These are phyloP conservation scores for Wallacemonas rigidus DNA, from an alignment of 208 protist species.

Conservation along the genomic window DNA sequence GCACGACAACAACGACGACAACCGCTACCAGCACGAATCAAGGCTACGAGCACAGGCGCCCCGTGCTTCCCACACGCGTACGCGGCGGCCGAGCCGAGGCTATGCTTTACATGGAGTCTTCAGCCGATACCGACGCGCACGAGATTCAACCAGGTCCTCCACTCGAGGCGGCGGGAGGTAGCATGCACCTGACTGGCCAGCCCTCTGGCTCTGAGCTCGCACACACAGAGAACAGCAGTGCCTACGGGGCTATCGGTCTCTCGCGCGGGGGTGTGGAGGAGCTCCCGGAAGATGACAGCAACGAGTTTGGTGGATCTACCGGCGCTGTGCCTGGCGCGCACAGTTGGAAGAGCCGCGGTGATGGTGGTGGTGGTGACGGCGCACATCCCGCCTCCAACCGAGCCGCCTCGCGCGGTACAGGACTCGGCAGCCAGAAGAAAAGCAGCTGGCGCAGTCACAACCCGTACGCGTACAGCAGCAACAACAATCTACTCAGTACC, in stretches of 20 bases:
- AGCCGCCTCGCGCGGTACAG: background rate
- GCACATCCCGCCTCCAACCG: background rate
- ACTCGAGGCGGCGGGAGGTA: too few species aligned
- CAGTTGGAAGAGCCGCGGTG: background rate
- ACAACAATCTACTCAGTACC: background rate
- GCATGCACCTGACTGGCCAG: too few species aligned
- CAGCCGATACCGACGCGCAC: background rate
- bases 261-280: constrained; percentile 7
- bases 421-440: constrained; percentile 3
- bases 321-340: background rate
- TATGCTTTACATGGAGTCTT: too few species aligned
- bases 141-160: background rate
- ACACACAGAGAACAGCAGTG: background rate
- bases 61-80: too few species aligned
- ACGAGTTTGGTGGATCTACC: too few species aligned
- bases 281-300: background rate
- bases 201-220: background rate
- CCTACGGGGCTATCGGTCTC: constrained; percentile 7
- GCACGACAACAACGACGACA: too few species aligned
- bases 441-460: background rate
- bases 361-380: background rate
- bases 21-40: too few species aligned
- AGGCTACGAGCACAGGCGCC: too few species aligned
- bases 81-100: too few species aligned
- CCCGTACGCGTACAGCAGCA: constrained; percentile 12